Evolutionary conservation across 2,329 filamentous ascomycete genomes (phyloP), one percentile per base, ranked within the genome.

Genomic region (Aspergillus luchuensis): DNA sequence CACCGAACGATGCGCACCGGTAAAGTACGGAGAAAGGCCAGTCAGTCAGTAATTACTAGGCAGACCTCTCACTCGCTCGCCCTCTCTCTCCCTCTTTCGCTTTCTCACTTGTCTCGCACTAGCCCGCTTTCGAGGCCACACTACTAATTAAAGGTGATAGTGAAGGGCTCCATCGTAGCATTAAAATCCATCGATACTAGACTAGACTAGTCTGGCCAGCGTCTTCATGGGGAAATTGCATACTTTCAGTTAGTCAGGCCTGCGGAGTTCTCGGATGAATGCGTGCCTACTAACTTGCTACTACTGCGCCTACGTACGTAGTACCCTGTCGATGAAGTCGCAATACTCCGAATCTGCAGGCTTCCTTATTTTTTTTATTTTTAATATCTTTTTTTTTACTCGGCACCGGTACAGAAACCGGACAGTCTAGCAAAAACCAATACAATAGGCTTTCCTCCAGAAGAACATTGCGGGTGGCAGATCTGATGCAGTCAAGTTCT

Each of bases 1-100:
- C 50, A 51, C 57, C 56, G 50, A 62, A 58, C 59, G 21, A 58
- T 56, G 53, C 38, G 39, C 13, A 47, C 41, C 53, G 58, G 50
- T 58, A 57, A 51, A 39, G 57, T 59, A 61, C 50, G 41, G 43
- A 49, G 41, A 36, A 49, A 30, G 41, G 28, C 28, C 28, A 30
- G 28, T 30, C 45, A 36, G 11, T 36, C 30, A 33, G 53, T 60
- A 62, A 36, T 36, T 50, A 28, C 25, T 28, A 19, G 25, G 23
- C 47, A 25, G 15, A 50, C 38, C 38, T 36, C 2, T 36, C 11
- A 11, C 33, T 36, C 33, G 11, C 11, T 54, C 30, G 53, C 43
- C 28, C 28, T 30, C 28, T 30, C 10, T 30, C 28, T 30, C 28
- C 8, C 28, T 4, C 28, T 30, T 7, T 30, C 28, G 8, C 28